Conservation (phyloP, 2,329 filamentous ascomycete species). For the Clarireedia homoeocarpa region DNA sequence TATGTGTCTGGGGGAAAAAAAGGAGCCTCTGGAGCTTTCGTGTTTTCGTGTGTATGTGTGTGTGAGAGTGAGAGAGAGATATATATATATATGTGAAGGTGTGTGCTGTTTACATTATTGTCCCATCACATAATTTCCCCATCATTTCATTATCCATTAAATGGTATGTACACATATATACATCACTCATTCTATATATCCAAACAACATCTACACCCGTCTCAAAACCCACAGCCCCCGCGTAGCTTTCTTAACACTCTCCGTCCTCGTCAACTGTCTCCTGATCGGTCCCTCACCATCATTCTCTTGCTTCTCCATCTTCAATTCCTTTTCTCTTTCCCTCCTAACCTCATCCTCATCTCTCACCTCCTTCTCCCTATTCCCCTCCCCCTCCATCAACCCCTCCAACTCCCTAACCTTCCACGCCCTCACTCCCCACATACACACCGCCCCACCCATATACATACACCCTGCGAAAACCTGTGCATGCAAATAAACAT, state of each 20-base stretch:
- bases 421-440: conserved; percentile 51
- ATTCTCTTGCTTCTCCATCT: background rate
- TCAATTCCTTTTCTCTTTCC: background rate
- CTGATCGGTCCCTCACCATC: background rate
- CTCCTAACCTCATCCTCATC: conserved; percentile 15
- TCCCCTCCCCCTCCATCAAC: conserved; percentile 2
- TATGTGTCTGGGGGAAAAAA: no score
- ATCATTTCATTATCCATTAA: no score
- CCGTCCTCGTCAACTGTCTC: background rate
- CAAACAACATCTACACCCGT: background rate
- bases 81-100: no score
- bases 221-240: conserved; percentile 5
- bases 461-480: conserved; percentile 56
- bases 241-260: conserved; percentile 8
- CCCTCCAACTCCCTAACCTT: conserved; percentile 48
- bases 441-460: conserved; percentile 43
- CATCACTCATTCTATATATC: no score
- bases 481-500: conserved; percentile 48
- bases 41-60: no score
- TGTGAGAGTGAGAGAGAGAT: no score
- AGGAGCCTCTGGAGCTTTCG: no score
- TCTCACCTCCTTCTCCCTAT: conserved; percentile 15
- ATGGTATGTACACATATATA: no score
- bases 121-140: no score
- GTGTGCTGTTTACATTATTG: no score